Conservation (phyloP, 768 basidiomycete species). For the Lentinula guzmanii region DNA sequence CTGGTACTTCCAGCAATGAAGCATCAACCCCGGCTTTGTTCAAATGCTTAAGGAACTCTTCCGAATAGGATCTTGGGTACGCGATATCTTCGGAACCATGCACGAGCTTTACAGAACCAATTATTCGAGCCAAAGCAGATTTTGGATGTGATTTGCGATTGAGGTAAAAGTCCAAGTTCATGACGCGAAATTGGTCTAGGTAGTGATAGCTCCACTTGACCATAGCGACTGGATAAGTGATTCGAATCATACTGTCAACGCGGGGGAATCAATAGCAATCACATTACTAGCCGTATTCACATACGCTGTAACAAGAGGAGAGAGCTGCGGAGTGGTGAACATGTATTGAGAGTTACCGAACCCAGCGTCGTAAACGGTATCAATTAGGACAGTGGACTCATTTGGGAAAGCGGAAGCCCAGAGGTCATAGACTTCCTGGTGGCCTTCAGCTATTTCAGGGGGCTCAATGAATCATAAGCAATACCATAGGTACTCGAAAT, state of each 20-base stretch:
- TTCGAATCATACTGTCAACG: background rate
- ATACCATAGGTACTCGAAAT: background rate
- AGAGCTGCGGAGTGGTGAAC: background rate
- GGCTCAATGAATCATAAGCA: background rate
- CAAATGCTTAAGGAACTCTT: slow-evolving; percentile 15
- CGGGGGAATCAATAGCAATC: background rate
- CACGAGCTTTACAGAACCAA: slow-evolving; percentile 1
- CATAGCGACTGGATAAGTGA: slow-evolving; percentile 2
- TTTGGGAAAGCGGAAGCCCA: slow-evolving; percentile 3
- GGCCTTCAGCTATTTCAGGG: slow-evolving; percentile 1
- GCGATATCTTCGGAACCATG: slow-evolving; percentile 17
- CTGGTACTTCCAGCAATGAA: slow-evolving; percentile 8
- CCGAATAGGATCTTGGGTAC: slow-evolving; percentile 10
- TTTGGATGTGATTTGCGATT: background rate
- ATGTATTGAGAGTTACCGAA: slow-evolving; percentile 1
- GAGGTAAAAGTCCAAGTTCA: slow-evolving; percentile 1
- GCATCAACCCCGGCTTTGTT: slow-evolving; percentile 14
- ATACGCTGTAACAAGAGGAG: slow-evolving; percentile 1
- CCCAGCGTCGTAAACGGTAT: background rate
- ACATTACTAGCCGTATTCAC: background rate
- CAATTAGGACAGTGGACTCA: background rate
- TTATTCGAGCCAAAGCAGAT: background rate
- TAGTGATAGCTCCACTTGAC: background rate
- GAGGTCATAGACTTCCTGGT: background rate
- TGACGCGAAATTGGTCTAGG: background rate